These are phyloP conservation scores for Amanita jacksonii DNA, from an alignment of 768 basidiomycete genomes.

Conservation along the genomic window DNA sequence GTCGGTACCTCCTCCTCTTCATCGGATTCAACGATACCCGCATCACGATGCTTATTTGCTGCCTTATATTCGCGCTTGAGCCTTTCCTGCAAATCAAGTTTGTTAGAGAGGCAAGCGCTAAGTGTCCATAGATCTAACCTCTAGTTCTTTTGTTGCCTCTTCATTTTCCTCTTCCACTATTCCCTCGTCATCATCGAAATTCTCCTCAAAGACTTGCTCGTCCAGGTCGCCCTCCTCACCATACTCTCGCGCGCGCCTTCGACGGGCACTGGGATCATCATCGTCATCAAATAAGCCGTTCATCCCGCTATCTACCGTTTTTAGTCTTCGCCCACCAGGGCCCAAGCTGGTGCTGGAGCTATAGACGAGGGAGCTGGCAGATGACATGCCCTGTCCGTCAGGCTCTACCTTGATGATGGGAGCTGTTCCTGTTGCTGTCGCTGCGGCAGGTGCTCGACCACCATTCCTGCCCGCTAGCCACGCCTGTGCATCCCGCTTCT, in stretches of 20 bases:
- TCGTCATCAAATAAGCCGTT: conserved; percentile 59
- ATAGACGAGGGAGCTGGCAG: conserved; percentile 38
- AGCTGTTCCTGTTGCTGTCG: too few species aligned
- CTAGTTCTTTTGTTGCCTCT: conserved; percentile 76
- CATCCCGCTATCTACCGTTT: conserved; percentile 59
- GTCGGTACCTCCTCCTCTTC: conserved; percentile 54
- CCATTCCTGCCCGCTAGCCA: conserved; percentile 63
- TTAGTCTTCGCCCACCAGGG: conserved; percentile 58
- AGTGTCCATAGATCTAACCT: too few species aligned
- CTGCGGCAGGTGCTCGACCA: conserved; percentile 55
- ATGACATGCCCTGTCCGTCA: conserved; percentile 32
- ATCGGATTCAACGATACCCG: conserved; percentile 63
- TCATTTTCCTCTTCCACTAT: conserved; percentile 68
- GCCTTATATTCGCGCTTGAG: conserved; percentile 72
- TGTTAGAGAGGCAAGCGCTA: too few species aligned
- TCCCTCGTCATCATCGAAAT: conserved; percentile 85
- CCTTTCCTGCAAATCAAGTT: conserved; percentile 68
- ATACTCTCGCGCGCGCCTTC: conserved; percentile 45
- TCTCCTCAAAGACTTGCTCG: conserved; percentile 75
- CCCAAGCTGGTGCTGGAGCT: conserved; percentile 47
- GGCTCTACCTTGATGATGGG: conserved; percentile 65
- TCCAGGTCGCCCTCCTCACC: conserved; percentile 77
- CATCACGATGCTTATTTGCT: conserved; percentile 68
- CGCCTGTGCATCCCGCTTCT: conserved; percentile 66
- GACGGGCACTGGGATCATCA: conserved; percentile 40